Base-by-base conservation (phyloP, 257 asterid genomes). In the Salvia splendens region DNA sequence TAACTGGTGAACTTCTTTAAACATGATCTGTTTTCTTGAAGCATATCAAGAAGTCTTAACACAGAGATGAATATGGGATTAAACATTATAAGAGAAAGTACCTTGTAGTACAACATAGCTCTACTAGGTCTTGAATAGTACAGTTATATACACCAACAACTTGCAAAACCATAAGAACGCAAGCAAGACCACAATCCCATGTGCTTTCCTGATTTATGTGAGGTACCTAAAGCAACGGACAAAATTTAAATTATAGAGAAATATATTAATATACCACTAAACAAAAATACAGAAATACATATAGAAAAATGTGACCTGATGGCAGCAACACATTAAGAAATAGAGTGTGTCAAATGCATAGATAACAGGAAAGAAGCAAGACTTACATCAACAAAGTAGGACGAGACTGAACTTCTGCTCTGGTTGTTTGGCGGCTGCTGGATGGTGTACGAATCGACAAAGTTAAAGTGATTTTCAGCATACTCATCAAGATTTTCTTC, bases 111-210 rank as follows among this genome's bases (percentile, higher is more conserved):
- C 75, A 41, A 69, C 98, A 92, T 20, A 89, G 84, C 20, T 83
- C 84, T 69, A 48, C 82, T 68, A 92, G 80, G 46, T 89, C 91
- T 38, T 80, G 81, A 70, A 87, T 81, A 70, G 70, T 73, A 48
- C 87, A 73, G 54, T 74, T 61, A 49, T 67, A 70, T 67, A 83
- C 70, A 60, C 85, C 95, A 63, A 85, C 89, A 60, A 87, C 77
- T 76, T 85, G 82, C 84, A 89, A 79, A 76, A 87, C 87, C 96
- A 92, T 92, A 66, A 85, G 67, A 77, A 87, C 92, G 77, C 98
- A 92, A 60, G 98, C 98, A 83, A 89, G 95, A 58, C 98, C 98
- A 77, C 98, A 89, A 79, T 92, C 98, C 98, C 98, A 92, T 9
- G 85, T 72, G 75, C 75, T 81, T 55, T 82, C 85, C 77, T 92